Evolutionary conservation across 495 filamentous ascomycete species (phyloP).

Genomic region (Aspergillus cavernicola): DNA sequence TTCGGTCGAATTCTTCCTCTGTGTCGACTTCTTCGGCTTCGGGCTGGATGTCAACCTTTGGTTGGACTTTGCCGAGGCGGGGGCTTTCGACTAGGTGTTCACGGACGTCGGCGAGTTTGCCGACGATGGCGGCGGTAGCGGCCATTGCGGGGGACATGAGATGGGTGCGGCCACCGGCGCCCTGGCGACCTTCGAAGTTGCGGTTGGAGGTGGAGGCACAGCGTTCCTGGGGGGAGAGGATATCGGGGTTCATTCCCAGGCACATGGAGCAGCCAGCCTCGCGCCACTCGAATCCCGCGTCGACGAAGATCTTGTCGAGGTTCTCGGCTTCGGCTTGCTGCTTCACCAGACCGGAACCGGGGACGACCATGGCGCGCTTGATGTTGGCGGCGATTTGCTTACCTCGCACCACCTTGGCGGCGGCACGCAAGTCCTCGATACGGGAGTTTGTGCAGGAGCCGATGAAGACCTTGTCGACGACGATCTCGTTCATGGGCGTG

Average conservation of each 20-base stretch:
- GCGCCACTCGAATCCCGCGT: constrained; percentile 95
- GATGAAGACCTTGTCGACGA: constrained; percentile 94
- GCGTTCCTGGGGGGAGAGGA: constrained; percentile 87
- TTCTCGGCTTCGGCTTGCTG: constrained; percentile 88
- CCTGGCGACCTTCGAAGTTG: constrained; percentile 97
- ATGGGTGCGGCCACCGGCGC: constrained; percentile 88
- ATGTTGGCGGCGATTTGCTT: constrained; percentile 81
- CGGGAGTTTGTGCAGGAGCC: constrained; percentile 96
- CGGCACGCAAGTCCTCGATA: constrained; percentile 92
- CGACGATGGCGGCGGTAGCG: constrained; percentile 82
- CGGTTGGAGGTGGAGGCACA: constrained; percentile 96
- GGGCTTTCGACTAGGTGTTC: constrained; percentile 62
- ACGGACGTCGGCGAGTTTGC: constrained; percentile 87
- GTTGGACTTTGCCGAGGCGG: constrained; percentile 54
- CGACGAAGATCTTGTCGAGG: constrained; percentile 84
- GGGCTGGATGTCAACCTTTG: constrained; percentile 54
- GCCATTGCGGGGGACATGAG: constrained; percentile 98
- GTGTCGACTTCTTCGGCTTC: constrained; percentile 68
- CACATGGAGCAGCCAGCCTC: constrained; percentile 99
- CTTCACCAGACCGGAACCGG: constrained; percentile 93
- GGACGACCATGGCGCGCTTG: constrained; percentile 92
- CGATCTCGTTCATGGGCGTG: constrained; percentile 85
- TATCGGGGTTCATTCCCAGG: constrained; percentile 98
- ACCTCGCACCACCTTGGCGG: constrained; percentile 79
- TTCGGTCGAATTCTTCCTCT: constrained; percentile 72